Base-by-base conservation (phyloP, 768 basidiomycete genomes). In the Panus rudis region DNA sequence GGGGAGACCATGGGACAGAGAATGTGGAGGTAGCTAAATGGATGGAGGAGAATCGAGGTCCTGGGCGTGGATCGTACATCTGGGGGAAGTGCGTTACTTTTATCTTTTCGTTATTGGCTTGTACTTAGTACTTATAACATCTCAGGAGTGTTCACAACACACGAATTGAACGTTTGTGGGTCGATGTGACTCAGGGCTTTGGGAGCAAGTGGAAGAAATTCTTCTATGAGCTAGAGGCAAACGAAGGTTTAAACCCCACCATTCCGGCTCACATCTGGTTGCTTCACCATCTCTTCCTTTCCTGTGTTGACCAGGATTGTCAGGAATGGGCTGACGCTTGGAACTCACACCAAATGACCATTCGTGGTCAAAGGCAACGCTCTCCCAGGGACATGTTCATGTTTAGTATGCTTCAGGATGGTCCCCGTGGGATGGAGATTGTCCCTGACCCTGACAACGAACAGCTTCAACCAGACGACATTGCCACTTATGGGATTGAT, bases 401-500 rank as follows among this genome's bases (percentile, higher is more conserved):
- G 7, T 65, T 63, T 43, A 59, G 62, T 11, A 61, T 65, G 55
- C 12, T 63, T 1, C 27, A 54, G 28, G 40, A 66, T 28, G 65
- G 67, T 3, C 28, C 52, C 1, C 52, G 55, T 4, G 64, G 63
- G 1, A 39, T 62, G n/a, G 21, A 7, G n/a, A 16, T n/a, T 3
- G 8, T 16, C 4, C 21, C 41, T 19, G 30, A 33, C 4, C 41
- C 45, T 10, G 24, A 16, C 4, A 48, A 45, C 2, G 44, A 50
- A 7, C 40, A 19, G 5, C 17, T 41, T 1, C 39, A 21, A 4
- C 20, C 38, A 2, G 38, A 34, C 16, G 41, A 47, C 12, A 5
- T 50, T 2, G 38, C 38, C 2, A 20, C 32, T 2, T 59, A 47
- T 38, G 57, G 57, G 13, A 37, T 57, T 11, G 56, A 59, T 32